Evolutionary conservation across 345 rosid genomes (phyloP), one percentile per base, ranked within the genome.

Genomic region (Kernera saxatilis): DNA sequence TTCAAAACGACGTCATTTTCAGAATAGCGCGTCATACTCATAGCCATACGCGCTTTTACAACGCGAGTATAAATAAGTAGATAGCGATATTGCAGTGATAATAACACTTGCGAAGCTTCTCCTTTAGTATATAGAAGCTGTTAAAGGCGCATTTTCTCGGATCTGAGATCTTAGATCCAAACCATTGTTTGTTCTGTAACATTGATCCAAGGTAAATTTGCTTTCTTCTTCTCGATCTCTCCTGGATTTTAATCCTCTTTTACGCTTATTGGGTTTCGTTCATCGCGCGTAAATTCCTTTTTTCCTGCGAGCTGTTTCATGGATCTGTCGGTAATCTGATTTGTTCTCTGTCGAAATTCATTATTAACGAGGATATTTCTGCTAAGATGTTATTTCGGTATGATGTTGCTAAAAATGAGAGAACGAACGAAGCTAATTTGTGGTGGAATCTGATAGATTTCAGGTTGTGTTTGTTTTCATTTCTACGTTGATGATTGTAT

Each of bases 111-210:
- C 70, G 70, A 75, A 68, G 78, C 64, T 73, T 67, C 73, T 66
- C 46, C 51, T 59, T 62, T 21, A 51, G 70, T 75, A 53, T 54
- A 11, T 39, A 8, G 46, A 43, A 74, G 62, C 73, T 59, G 69
- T 73, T 62, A 75, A 69, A 75, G 75, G 65, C 71, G 37, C 70
- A 69, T 63, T 75, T 69, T 69, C 79, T 75, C 70, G 79, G 79
- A 70, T 76, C 79, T 76, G 23, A 76, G 79, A 76, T 76, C 79
- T 76, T 76, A 70, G 79, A 76, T 76, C 72, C 66, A 45, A 53
- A 26, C 32, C 35, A 9, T 69, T 54, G 3, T 35, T 54, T 11
- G 0, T 37, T 30, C 22, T 3, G 29, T 21, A 10, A 40, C 55
- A 53, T 54, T 75, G 23, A 69, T 69, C 71, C 53, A 49, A 64